These are phyloP conservation scores for Trapa incisa DNA, from an alignment of 345 rosid genomes.

Conservation along the genomic window DNA sequence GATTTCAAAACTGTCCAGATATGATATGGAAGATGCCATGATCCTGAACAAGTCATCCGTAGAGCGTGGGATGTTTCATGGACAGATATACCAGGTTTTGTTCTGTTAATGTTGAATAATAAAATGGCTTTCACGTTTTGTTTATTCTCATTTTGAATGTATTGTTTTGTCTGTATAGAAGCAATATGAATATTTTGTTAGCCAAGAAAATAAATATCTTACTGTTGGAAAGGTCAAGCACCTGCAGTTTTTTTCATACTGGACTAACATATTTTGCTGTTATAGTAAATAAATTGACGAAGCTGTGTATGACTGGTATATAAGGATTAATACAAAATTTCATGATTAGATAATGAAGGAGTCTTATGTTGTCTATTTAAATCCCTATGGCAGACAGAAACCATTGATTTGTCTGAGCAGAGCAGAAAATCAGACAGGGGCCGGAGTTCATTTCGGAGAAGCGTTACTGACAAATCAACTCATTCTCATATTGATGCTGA, in stretches of 20 bases:
- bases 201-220: too few relatives aligned
- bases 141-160: too few relatives aligned
- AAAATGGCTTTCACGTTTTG: too few relatives aligned
- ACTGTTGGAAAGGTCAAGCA: not conserved
- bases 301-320: not conserved
- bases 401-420: constrained; percentile 58
- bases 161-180: too few relatives aligned
- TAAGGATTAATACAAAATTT: not conserved
- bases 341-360: not conserved
- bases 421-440: constrained; percentile 33
- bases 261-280: not conserved
- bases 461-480: constrained; percentile 30
- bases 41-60: constrained; percentile 89
- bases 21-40: constrained; percentile 99
- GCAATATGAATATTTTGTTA: too few relatives aligned
- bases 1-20: constrained; percentile 24
- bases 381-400: constrained; percentile 55
- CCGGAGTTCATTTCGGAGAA: constrained; percentile 44
- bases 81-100: constrained; percentile 90
- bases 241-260: not conserved
- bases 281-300: not conserved
- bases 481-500: constrained; percentile 62
- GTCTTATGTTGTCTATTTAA: not conserved
- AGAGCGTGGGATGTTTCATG: constrained; percentile 93
- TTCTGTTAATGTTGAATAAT: not conserved